Percentiles rank a stretch among this genome's conserved stretches.
These are phyloP conservation scores for Collybia sp. DNA, from an alignment of 768 basidiomycete genomes.

Conservation along the genomic window DNA sequence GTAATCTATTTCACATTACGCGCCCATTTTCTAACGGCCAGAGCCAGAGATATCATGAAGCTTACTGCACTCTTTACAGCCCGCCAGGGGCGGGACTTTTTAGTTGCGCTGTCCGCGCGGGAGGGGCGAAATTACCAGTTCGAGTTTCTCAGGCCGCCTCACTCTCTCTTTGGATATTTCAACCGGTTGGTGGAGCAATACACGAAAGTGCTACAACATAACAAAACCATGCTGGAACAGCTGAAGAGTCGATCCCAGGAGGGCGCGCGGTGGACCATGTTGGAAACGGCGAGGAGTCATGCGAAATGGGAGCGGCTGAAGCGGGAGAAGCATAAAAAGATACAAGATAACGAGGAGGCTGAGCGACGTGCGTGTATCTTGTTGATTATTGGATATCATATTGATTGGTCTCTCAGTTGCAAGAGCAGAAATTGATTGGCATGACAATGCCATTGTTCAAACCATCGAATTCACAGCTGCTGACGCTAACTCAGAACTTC, in stretches of 20 bases:
- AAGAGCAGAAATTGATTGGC: conserved; percentile 98
- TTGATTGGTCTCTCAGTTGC: conserved; percentile 48
- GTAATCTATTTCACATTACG: conserved; percentile 25
- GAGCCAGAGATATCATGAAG: conserved; percentile 85
- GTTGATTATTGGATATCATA: conserved; percentile 6
- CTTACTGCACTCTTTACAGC: conserved; percentile 96
- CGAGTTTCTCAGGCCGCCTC: conserved; percentile 93
- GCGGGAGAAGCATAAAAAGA: conserved; percentile 79
- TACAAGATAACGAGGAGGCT: conserved; percentile 89
- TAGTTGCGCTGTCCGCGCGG: conserved; percentile 75
- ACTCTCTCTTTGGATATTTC: conserved; percentile 95
- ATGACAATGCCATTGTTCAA: conserved; percentile 97
- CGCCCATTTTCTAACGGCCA: conserved; percentile 3
- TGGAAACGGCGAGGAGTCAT: conserved; percentile 71
- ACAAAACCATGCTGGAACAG: conserved; percentile 65
- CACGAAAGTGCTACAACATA: conserved; percentile 82
- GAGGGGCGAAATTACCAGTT: conserved; percentile 98
- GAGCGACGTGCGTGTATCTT: conserved; percentile 61
- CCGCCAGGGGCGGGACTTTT: conserved; percentile 81
- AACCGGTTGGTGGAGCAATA: conserved; percentile 97
- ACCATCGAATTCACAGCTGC: conserved; percentile 96
- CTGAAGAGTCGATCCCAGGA: conserved; percentile 63
- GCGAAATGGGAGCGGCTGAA: conserved; percentile 88
- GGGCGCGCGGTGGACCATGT: conserved; percentile 68
- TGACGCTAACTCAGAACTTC: conserved; percentile 87